Base-by-base conservation (phyloP, 331 rosid genomes). In the Telfairia occidentalis region DNA sequence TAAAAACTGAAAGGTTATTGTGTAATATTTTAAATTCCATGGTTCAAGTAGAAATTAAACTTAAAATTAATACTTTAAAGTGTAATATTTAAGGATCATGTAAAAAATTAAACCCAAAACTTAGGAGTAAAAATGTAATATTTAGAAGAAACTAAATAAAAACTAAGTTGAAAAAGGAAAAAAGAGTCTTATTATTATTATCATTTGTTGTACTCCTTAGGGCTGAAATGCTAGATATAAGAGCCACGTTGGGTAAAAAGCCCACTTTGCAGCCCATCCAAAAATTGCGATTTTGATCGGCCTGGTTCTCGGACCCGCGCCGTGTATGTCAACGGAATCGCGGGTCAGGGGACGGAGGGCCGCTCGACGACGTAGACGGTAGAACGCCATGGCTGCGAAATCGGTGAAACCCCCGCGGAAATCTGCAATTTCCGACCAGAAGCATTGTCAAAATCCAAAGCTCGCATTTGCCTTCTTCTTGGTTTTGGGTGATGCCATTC, bases 401-500 rank as follows among this genome's bases (percentile, higher is more conserved):
- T 86, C 94, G 43, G 83, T 73, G 46, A 78, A 76, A 35, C 83
- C 88, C 5, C 81, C 78, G 24, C 80, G 29, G 23, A 70, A 64
- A 82, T 82, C 86, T 11, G 55, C 53, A 40, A 16, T 61, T 24
- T 71, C 81, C 84, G 59, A 38, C 35, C n/a, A 15, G 60, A 48
- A 24, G 0, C 6, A 57, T 11, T 45, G 79, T 5, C 29, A 72
- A 76, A 76, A 84, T 71, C 87, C 89, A 0, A 88, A 87, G 34
- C 26, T 83, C 1, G 76, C 84, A 74, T 84, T 86, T 34, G 76
- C 95, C 6, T 45, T 69, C 54, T 80, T 86, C 70, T 85, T 95
- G 79, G 73, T 91, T 23, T 49, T 86, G 13, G 87, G 79, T 52
- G 97, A 91, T 79, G 84, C 89, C 49, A 23, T 87, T 61, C 85